Base-by-base conservation (phyloP, 176 grass and related monocot genomes). In the Olyra latifolia region DNA sequence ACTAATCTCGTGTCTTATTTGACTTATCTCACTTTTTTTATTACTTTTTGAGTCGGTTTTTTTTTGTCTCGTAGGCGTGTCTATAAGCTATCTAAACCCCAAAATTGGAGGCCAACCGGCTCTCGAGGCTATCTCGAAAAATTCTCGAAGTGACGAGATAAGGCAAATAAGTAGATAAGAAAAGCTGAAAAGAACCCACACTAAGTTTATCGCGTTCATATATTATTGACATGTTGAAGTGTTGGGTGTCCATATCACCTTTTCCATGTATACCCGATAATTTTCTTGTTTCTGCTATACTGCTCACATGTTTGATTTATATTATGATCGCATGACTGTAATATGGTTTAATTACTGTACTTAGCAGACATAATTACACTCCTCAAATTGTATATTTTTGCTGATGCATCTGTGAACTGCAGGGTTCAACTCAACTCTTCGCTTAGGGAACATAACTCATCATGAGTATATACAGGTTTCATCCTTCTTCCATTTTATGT, bases 401-500 rank as follows among this genome's bases (percentile, higher is more conserved):
- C 71, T 87, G 56, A 84, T 69, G 15, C 66, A 69, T 78, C 7
- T 84, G 11, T 85, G 24, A 78, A 66, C 57, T 83, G 54, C 85
- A 97, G 94, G 94, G 25, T 97, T 97, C 80, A 97, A 97, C 64
- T 97, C 94, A 76, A 97, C 91, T 67, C 82, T 97, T 57, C 89
- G 94, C 42, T 82, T 88, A 78, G 94, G 94, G 41, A 92, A 91
- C 76, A 92, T 97, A 70, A 97, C 94, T 77, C 94, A 97, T 80
- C 94, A 97, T 82, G 94, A 97, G 50, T 97, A 97, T 86, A 90
- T 97, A 68, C 94, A 97, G 94, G 94, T 97, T 48, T 78, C 25
- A 60, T 83, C 48, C 22, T 40, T 81, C 64, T 64, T 63, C 43
- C 0, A 6, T 50, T 42, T 67, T 61, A 70, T 16, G 41, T 65